These are phyloP conservation scores for Perkinsus marinus DNA, from an alignment of 169 alveolate species.

Conservation along the genomic window DNA sequence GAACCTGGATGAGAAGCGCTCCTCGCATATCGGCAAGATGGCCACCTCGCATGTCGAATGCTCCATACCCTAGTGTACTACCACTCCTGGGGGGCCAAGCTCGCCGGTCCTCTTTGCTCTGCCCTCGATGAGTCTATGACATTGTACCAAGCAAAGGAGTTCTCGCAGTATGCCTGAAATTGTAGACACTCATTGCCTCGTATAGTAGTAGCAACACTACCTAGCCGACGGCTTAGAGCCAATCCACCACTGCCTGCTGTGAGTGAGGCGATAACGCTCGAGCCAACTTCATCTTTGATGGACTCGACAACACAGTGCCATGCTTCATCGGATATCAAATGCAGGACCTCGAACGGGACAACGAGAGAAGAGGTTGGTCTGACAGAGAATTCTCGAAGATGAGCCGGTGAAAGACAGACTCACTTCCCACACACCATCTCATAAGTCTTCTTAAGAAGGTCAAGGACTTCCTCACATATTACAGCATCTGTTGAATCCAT, in stretches of 20 bases:
- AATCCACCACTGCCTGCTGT: neutral
- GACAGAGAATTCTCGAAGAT: neutral
- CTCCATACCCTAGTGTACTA: neutral
- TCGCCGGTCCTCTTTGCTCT: neutral
- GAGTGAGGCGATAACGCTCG: neutral
- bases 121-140: neutral
- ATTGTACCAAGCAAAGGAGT: neutral
- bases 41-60: no score
- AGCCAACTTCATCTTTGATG: neutral
- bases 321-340: neutral
- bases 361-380: neutral
- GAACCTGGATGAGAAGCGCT: neutral
- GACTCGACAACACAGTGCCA: neutral
- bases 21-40: neutral
- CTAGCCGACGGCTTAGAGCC: neutral
- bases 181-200: neutral
- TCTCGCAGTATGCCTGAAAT: neutral
- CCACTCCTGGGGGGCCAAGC: neutral
- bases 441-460: neutral
- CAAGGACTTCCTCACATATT: neutral
- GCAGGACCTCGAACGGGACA: neutral
- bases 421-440: neutral
- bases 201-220: neutral
- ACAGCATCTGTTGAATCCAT: neutral
- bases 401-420: neutral